These are phyloP conservation scores for Multifurca ochricompacta DNA, from an alignment of 768 basidiomycete species.

Conservation along the genomic window DNA sequence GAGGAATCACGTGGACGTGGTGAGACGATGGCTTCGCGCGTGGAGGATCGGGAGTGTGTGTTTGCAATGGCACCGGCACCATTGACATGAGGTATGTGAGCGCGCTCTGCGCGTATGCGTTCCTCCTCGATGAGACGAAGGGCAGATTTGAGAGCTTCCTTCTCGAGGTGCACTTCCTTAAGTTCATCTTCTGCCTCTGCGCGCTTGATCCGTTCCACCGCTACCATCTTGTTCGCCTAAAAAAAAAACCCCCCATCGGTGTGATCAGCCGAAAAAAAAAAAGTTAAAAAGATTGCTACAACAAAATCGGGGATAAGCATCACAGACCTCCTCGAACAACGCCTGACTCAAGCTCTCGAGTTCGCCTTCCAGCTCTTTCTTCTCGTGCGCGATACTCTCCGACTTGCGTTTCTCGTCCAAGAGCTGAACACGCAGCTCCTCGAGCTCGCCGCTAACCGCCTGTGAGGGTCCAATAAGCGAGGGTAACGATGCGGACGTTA, in stretches of 20 bases:
- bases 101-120: constrained; percentile 14
- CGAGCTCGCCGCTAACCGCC: constrained; percentile 33
- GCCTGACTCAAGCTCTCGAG: constrained; percentile 75
- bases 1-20: constrained; percentile 10
- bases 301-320: too few species aligned
- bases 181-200: constrained; percentile 73
- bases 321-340: constrained; percentile 72
- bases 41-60: constrained; percentile 8
- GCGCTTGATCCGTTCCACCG: constrained; percentile 61
- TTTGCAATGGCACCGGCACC: neutral
- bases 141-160: constrained; percentile 57
- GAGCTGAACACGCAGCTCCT: constrained; percentile 45
- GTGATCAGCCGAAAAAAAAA: neutral
- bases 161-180: constrained; percentile 44
- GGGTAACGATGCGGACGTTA: constrained; percentile 34
- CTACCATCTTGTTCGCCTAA: constrained; percentile 89
- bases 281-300: too few species aligned
- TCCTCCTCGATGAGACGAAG: constrained; percentile 64
- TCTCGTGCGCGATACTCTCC: constrained; percentile 45
- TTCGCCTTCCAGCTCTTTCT: constrained; percentile 63
- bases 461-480: constrained; percentile 25
- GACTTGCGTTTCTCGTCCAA: constrained; percentile 52
- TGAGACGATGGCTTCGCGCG: neutral
- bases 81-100: neutral
- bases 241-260: neutral